phyloP scores from a whole-genome alignment of 345 rosid genomes.

The Brassica napus region Da-Ae NC_063452.1:64704501-64705000 shows the following conservation, averaged over 20 bases:
- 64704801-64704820: background rate
- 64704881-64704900: background rate
- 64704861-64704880: background rate
- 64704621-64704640: conserved; percentile 8
- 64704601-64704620: conserved; percentile 11
- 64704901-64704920: background rate
- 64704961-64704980: background rate
- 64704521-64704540: conserved; percentile 15
- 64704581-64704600: conserved; percentile 28
- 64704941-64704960: background rate
- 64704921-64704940: background rate
- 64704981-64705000: conserved; percentile 18
- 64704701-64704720: background rate
- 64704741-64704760: background rate
- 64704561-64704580: conserved; percentile 41
- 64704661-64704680: conserved; percentile 18
- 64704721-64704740: background rate
- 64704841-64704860: background rate
- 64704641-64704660: background rate
- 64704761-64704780: background rate
- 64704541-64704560: conserved; percentile 33
- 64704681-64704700: background rate
- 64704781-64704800: background rate
- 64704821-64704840: background rate
- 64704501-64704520: conserved; percentile 20